Conservation (phyloP, 768 basidiomycete species). For the Amanita inopinata region DNA sequence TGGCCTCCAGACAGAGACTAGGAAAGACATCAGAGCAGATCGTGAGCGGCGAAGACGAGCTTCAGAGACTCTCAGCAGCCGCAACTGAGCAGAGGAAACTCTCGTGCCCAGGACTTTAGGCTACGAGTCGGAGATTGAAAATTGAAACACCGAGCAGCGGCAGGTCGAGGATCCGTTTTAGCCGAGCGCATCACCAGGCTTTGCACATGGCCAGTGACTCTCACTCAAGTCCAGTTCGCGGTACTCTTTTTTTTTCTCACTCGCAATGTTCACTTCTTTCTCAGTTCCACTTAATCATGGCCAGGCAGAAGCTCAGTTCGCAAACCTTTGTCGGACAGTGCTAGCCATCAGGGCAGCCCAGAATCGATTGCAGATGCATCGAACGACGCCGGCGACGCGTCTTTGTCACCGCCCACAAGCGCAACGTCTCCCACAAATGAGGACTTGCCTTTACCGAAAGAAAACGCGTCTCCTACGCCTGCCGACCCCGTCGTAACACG, state of each 20-base stretch:
- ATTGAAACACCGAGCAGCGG: too few relatives aligned
- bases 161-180: too few relatives aligned
- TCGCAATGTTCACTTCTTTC: neutral
- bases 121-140: too few relatives aligned
- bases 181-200: too few relatives aligned
- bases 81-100: too few relatives aligned
- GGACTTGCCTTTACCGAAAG: neutral
- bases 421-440: neutral
- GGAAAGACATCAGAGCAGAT: constrained; percentile 47
- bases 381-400: neutral
- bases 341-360: constrained; percentile 7
- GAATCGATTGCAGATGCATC: neutral
- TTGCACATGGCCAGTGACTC: constrained; percentile 5
- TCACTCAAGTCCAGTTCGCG: constrained; percentile 16
- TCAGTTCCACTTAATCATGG: constrained; percentile 14
- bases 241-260: constrained; percentile 15
- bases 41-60: neutral
- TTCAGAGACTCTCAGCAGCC: too few relatives aligned
- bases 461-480: neutral
- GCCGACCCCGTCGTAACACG: constrained; percentile 13
- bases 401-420: neutral
- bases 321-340: constrained; percentile 14
- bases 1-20: constrained; percentile 33
- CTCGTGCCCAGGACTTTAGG: neutral
- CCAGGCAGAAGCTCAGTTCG: constrained; percentile 19